Base-by-base conservation (phyloP, 2,329 filamentous ascomycete species). In the Neonectria ditissima region DNA sequence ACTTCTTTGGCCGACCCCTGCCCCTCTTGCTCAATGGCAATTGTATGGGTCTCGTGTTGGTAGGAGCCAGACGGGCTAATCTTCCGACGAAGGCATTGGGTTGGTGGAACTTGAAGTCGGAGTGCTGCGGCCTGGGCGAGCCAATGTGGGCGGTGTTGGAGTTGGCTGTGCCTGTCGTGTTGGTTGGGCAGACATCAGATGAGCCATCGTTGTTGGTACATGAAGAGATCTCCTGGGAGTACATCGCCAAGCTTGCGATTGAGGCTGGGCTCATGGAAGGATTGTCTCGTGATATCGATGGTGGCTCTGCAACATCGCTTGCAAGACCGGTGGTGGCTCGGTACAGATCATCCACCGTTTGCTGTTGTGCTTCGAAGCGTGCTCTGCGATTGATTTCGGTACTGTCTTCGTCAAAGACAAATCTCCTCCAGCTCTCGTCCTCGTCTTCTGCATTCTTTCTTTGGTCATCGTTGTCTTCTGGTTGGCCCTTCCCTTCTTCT, bases 71-170 rank as follows among this genome's bases (percentile, higher is more conserved):
- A 37, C 65, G 59, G 6, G 70, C 69, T 44, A 79, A 58, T 43
- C 74, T 72, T 47, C 77, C 78, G 48, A 76, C 60, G 57, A 79
- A 80, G n/a, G 67, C 67, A n/a, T 54, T 63, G n/a, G 75, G 74
- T 48, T 75, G 70, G 63, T 73, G 72, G 62, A 78, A 76, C 57
- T 55, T 70, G 60, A 70, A 73, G 9, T 74, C 68, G 45, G 65
- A 20, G 13, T 63, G 65, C 18, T 67, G 54, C 41, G 62, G 50
- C 54, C 50, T 65, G 48, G 70, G 69, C 48, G 69, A 69, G 11
- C 59, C 56, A n/a, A 47, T 44, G 37, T 62, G 62, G 18, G 65
- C 66, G 50, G 59, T 44, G 34, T 62, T 58, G 16, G 68, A 70
- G 50, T 55, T 59, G 9, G 47, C 59, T 43, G 39, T 34, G 44